Evolutionary conservation across 78 protist species (phyloP).

Genomic region (Corallochytrium limacisporum): DNA sequence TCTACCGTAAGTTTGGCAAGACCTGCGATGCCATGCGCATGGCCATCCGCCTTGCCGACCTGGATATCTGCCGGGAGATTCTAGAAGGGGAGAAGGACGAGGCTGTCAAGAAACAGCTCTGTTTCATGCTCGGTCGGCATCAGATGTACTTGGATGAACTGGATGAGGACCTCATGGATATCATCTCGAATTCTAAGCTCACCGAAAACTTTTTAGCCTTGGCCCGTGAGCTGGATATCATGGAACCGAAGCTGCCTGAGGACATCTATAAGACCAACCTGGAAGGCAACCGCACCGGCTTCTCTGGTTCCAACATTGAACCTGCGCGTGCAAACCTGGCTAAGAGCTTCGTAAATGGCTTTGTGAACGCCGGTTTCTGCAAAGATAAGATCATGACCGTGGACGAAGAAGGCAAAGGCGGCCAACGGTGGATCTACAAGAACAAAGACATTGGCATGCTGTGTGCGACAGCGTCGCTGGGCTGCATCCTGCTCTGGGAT

Average conservation of each 20-base stretch:
- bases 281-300: slow-evolving; percentile 5
- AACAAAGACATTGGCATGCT: slow-evolving; percentile 85
- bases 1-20: neutral
- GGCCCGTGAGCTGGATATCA: slow-evolving; percentile 83
- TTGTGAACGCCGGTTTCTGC: slow-evolving; percentile 80
- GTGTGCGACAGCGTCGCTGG: slow-evolving; percentile 90
- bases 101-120: slow-evolving; percentile 58
- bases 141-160: slow-evolving; percentile 1
- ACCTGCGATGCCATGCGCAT: slow-evolving; percentile 1
- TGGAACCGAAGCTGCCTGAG: slow-evolving; percentile 87
- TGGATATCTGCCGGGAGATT: neutral
- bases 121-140: slow-evolving; percentile 57
- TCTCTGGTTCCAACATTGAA: slow-evolving; percentile 24
- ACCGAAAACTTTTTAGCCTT: slow-evolving; percentile 53
- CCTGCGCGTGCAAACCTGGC: slow-evolving; percentile 82
- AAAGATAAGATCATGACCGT: slow-evolving; percentile 78
- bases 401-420: slow-evolving; percentile 45
- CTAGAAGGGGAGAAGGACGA: neutral
- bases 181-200: slow-evolving; percentile 54
- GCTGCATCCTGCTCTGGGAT: slow-evolving; percentile 88
- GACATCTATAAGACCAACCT: slow-evolving; percentile 84
- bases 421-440: slow-evolving; percentile 68
- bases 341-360: slow-evolving; percentile 84
- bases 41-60: slow-evolving; percentile 14
- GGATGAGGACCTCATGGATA: slow-evolving; percentile 22